phyloP scores from a whole-genome alignment of 2,329 filamentous ascomycete species.

The Trichophyton equinum region DNA sequence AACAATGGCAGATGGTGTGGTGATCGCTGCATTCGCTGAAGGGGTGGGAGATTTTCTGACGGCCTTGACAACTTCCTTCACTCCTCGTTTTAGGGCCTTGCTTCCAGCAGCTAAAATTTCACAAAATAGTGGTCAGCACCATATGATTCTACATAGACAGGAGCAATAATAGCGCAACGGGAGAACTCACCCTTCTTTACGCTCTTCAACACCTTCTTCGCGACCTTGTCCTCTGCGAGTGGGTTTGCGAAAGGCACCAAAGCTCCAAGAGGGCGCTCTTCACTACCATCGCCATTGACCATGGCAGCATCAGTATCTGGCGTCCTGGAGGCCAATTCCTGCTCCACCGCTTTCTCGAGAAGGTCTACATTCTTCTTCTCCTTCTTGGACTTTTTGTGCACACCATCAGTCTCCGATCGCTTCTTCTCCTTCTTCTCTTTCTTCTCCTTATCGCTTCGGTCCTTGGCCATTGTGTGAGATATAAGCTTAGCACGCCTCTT shows the following conservation, averaged over 20 bases:
- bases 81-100: slow-evolving; percentile 91
- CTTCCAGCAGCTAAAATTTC: slow-evolving; percentile 65
- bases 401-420: slow-evolving; percentile 34
- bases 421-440: slow-evolving; percentile 34
- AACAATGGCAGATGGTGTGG: slow-evolving; percentile 60
- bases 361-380: slow-evolving; percentile 32
- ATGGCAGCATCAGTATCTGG: slow-evolving; percentile 21
- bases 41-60: slow-evolving; percentile 78
- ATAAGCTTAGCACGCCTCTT: background rate
- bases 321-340: slow-evolving; percentile 27
- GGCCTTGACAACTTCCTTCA: slow-evolving; percentile 98
- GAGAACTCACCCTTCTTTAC: slow-evolving; percentile 38
- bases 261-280: slow-evolving; percentile 30
- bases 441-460: slow-evolving; percentile 32
- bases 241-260: slow-evolving; percentile 40
- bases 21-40: slow-evolving; percentile 49
- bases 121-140: slow-evolving; percentile 14
- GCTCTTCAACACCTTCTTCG: slow-evolving; percentile 40
- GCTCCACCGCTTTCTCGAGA: slow-evolving; percentile 29
- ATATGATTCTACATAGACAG: background rate
- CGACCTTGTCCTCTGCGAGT: slow-evolving; percentile 38
- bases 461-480: slow-evolving; percentile 32
- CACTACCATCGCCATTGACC: slow-evolving; percentile 18
- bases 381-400: slow-evolving; percentile 37
- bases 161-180: background rate